Conservation (phyloP, 2,329 filamentous ascomycete species). For the Coniochaeta hoffmannii region DNA sequence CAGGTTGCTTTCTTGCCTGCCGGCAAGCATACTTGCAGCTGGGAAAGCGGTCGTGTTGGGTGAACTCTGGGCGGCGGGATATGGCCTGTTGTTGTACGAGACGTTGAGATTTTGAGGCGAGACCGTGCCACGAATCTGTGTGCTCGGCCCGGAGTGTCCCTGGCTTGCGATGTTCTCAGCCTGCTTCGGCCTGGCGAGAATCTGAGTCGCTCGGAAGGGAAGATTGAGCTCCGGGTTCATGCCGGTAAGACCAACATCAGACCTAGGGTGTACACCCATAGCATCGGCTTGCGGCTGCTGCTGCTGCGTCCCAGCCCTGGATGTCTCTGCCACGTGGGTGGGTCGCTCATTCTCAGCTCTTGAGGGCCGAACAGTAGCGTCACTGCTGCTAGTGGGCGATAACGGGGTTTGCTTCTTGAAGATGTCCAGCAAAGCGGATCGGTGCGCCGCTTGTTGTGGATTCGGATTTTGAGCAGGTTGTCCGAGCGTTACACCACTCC, state of each 20-base stretch:
- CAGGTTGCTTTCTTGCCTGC: slow-evolving; percentile 25
- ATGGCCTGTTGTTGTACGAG: not conserved
- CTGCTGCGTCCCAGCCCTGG: slow-evolving; percentile 5
- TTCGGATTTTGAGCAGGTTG: slow-evolving; percentile 5
- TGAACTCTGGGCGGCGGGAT: not conserved
- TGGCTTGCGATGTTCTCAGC: slow-evolving; percentile 11
- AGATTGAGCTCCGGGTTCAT: slow-evolving; percentile 29
- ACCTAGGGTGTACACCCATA: slow-evolving; percentile 17
- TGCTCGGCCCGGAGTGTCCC: slow-evolving; percentile 10
- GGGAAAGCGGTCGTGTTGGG: slow-evolving; percentile 19
- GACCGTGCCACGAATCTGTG: slow-evolving; percentile 1
- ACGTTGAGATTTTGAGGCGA: not conserved
- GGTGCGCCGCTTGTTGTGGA: slow-evolving; percentile 30
- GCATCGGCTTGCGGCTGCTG: slow-evolving; percentile 15
- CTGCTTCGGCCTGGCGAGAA: slow-evolving; percentile 27
- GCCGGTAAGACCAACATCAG: slow-evolving; percentile 22
- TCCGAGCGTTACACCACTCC: slow-evolving; percentile 4
- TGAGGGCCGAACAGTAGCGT: slow-evolving; percentile 8
- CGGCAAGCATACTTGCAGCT: slow-evolving; percentile 19
- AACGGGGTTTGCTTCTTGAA: slow-evolving; percentile 37
- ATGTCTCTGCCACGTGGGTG: not conserved
- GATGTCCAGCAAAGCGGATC: slow-evolving; percentile 43
- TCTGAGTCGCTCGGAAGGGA: slow-evolving; percentile 30
- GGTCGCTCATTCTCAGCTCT: slow-evolving; percentile 12
- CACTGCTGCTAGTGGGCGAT: slow-evolving; percentile 17